Percentiles rank a stretch among this genome's conserved stretches.
Conservation (phyloP, 768 basidiomycete species). For the Mrakia hoshinonis region DNA sequence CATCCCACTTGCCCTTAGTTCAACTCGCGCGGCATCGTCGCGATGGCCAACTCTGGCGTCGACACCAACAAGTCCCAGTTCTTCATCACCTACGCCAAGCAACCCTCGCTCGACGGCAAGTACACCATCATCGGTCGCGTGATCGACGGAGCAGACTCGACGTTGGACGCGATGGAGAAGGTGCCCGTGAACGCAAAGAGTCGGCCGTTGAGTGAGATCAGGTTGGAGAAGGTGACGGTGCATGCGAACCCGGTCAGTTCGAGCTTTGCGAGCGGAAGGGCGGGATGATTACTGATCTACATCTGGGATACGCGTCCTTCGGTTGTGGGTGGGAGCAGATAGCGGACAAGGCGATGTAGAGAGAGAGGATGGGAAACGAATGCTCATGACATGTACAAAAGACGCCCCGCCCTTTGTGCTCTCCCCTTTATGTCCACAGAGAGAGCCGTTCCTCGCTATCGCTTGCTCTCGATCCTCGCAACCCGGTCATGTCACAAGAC, state of each 20-base stretch:
- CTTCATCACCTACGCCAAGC: constrained; percentile 84
- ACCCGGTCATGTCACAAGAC: too few species aligned
- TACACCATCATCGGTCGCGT: constrained; percentile 81
- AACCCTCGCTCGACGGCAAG: constrained; percentile 86
- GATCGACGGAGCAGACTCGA: constrained; percentile 94
- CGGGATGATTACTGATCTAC: too few species aligned
- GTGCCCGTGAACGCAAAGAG: constrained; percentile 86
- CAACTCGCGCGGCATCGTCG: constrained; percentile 85
- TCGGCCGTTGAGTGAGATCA: constrained; percentile 75
- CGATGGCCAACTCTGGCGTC: constrained; percentile 95
- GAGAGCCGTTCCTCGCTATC: too few species aligned
- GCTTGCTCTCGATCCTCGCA: too few species aligned
- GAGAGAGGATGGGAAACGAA: too few species aligned
- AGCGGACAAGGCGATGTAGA: too few species aligned
- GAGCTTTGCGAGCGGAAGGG: too few species aligned
- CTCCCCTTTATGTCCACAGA: too few species aligned
- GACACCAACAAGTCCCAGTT: constrained; percentile 80
- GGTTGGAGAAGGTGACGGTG: constrained; percentile 56
- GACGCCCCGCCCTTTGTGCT: too few species aligned
- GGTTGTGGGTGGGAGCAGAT: too few species aligned
- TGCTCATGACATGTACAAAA: too few species aligned
- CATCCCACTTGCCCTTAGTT: constrained; percentile 51
- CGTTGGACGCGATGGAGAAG: constrained; percentile 86
- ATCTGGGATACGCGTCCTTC: too few species aligned
- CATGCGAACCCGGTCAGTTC: constrained; percentile 28